phyloP scores from a whole-genome alignment of 202 grass and related monocot genomes.

The Digitaria exilis region DNA sequence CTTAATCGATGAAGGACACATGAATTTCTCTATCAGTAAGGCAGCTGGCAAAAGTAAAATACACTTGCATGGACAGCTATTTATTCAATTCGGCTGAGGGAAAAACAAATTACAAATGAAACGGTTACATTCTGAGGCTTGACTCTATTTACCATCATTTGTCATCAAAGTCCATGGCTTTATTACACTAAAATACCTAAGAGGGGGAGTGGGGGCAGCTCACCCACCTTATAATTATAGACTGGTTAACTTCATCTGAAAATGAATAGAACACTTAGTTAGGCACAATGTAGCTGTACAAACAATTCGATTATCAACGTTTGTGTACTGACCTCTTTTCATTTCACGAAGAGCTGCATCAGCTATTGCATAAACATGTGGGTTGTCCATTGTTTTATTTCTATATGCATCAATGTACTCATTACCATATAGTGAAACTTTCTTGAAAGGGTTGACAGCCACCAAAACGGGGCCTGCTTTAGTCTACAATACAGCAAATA shows the following conservation, averaged over 20 bases:
- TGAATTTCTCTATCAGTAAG: not conserved
- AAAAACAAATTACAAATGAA: constrained; percentile 16
- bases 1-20: not conserved
- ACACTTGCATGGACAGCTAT: not conserved
- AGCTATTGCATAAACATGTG: constrained; percentile 98
- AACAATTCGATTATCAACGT: constrained; percentile 39
- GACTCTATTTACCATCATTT: not conserved
- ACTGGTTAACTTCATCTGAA: constrained; percentile 99
- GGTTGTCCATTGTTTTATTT: constrained; percentile 71
- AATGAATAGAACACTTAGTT: constrained; percentile 40
- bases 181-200: constrained; percentile 23
- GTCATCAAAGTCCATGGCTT: constrained; percentile 1
- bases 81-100: constrained; percentile 26
- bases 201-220: no score
- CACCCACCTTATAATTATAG: constrained; percentile 95
- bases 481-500: constrained; percentile 61
- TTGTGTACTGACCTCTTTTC: constrained; percentile 71
- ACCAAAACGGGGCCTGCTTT: constrained; percentile 99
- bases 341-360: constrained; percentile 88
- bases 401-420: constrained; percentile 83
- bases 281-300: constrained; percentile 37
- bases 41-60: constrained; percentile 8
- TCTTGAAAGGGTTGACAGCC: constrained; percentile 95
- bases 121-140: not conserved
- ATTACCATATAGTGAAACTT: constrained; percentile 85